Base-by-base conservation (phyloP, 2,329 filamentous ascomycete genomes). In the Botryotinia convoluta region DNA sequence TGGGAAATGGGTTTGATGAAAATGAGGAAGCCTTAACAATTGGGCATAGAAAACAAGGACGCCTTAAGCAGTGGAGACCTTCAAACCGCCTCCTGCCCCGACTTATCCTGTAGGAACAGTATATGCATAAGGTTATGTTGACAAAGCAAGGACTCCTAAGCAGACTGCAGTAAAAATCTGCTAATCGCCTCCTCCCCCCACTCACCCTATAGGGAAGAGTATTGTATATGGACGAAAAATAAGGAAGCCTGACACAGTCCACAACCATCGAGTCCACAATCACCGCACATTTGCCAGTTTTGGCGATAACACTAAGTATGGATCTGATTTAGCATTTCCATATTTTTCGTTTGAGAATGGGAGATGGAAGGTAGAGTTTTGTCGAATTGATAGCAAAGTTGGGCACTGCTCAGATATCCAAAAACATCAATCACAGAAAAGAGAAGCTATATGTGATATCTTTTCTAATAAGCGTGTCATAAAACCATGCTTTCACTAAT, bases 201-300 rank as follows among this genome's bases (percentile, higher is more conserved):
- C 14, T 29, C 51, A 29, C 51, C 51, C 51, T 54, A n/a, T 54
- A 54, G 14, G 10, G 26, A 54, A 18, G 2, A 54, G n/a, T 29
- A 2, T 29, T 18, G 3, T 18, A 54, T 9, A 29, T 14, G 14
- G n/a, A 54, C 14, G n/a, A 54, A 54, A n/a, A 29, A 29, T 29
- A 54, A 54, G n/a, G 26, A 54, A 51, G 65, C 65, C 57, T 62
- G 64, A 39, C 71, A 73, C 32, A 69, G 35, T 14, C 57, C 71
- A 59, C 68, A 71, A 35, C n/a, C 39, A 51, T 73, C 48, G 16
- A 65, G 72, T 45, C 59, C 65, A 51, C 68, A 73, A 26, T 73
- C 71, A 18, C 61, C 48, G 20, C 72, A 73, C 22, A 26, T 63
- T 32, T 71, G 67, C 10, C 64, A 42, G 14, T 71, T 71, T 59